Base-by-base conservation (phyloP, 1,284 basidiomycete species). In the Papiliotrema flavescens region DNA sequence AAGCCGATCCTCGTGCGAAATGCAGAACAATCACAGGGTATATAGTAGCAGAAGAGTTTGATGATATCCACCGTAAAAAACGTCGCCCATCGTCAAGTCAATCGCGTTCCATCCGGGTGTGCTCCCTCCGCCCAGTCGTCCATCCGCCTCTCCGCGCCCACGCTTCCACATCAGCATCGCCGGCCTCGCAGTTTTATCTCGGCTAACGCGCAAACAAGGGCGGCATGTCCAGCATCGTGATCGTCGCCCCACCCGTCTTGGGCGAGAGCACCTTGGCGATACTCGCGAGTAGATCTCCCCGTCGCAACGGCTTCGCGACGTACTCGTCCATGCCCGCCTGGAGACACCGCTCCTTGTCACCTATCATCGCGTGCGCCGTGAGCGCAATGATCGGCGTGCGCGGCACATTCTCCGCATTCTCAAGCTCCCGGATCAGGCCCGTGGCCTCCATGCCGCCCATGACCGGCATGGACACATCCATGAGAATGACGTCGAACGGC, bases 401-500 rank as follows among this genome's bases (percentile, higher is more conserved):
- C 24, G 84, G 77, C 39, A 91, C 79, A 22, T 83, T 82, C 58
- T 85, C 84, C 58, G 86, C 81, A 67, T 83, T 81, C 78, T 98
- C 96, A 74, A 87, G 92, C 48, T 79, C 73, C 44, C 82, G 76
- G 50, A 83, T 83, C 53, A 71, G 57, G 13, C 71, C 72, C 1
- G 80, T 81, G n/a, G 79, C 76, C 63, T 80, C 79, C 66, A 80
- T 78, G 34, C 80, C 80, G 11, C 79, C 79, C 76, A 80, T 94
- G 78, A 94, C 87, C 14, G 92, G 93, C 93, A 96, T 96, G 3
- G 90, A 94, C 19, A 98, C 90, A 69, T 98, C 95, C 96, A 98
- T 98, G 32, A 93, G 81, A 62, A 94, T 89, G 64, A 94, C 86
- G 73, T 93, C 87, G 69, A 89, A 93, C 20, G 88, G 87, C 67